Evolutionary conservation across 192 early-diverging fungal species (phyloP).

Genomic region (Entomortierella chlamydospora): DNA sequence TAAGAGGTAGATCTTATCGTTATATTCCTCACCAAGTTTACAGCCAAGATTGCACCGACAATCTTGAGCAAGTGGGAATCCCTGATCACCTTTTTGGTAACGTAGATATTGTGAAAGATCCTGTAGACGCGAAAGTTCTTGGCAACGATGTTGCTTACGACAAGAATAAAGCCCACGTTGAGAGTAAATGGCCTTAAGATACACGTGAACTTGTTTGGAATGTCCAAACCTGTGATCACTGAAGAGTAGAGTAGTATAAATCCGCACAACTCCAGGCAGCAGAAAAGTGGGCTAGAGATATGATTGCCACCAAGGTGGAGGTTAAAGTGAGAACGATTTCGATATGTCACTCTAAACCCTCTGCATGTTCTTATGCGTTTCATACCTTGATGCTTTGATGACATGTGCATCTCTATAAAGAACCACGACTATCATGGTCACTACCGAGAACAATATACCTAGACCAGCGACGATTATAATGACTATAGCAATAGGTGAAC

Average conservation of each 20-base stretch:
- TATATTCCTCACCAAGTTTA: constrained; percentile 56
- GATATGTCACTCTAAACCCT: too few species aligned
- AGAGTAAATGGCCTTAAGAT: constrained; percentile 50
- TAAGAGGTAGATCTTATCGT: too few species aligned
- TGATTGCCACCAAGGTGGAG: not conserved
- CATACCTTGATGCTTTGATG: constrained; percentile 64
- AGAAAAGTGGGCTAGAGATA: constrained; percentile 58
- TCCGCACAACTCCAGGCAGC: constrained; percentile 62
- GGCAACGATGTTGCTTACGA: constrained; percentile 62
- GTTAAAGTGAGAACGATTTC: not conserved
- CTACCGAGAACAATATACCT: constrained; percentile 52
- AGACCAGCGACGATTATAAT: constrained; percentile 46
- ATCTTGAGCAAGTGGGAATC: constrained; percentile 59
- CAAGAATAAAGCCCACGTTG: constrained; percentile 56
- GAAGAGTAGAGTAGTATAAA: constrained; percentile 60
- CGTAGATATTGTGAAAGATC: constrained; percentile 66
- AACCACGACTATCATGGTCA: constrained; percentile 53
- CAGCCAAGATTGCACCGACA: constrained; percentile 42
- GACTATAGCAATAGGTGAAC: constrained; percentile 51
- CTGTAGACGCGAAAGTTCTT: constrained; percentile 67
- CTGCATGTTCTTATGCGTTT: too few species aligned
- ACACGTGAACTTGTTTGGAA: constrained; percentile 54
- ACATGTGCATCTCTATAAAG: constrained; percentile 51
- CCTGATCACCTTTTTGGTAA: constrained; percentile 59
- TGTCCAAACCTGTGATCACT: constrained; percentile 51